Conservation (phyloP, 2,329 filamentous ascomycete genomes). For the Cercospora sojina region DNA sequence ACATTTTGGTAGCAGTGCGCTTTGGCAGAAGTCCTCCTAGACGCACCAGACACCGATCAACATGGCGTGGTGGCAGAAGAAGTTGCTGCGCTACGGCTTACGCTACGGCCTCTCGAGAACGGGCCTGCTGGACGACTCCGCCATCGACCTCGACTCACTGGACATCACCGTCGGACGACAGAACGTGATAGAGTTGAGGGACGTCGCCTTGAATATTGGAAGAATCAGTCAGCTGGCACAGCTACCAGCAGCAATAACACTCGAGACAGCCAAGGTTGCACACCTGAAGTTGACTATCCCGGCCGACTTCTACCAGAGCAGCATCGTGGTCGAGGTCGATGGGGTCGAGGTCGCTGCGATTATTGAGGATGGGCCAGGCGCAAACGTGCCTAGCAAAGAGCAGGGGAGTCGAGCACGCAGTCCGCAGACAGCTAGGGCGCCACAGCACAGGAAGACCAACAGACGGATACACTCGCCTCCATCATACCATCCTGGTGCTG, state of each 20-base stretch:
- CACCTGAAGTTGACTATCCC: slow-evolving; percentile 79
- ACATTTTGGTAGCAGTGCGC: slow-evolving; percentile 18
- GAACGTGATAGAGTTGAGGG: slow-evolving; percentile 79
- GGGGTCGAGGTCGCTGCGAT: slow-evolving; percentile 67
- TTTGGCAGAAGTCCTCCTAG: neutral
- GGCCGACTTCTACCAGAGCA: slow-evolving; percentile 81
- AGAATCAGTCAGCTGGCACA: slow-evolving; percentile 42
- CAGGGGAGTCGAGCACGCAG: slow-evolving; percentile 26
- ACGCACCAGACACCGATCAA: neutral
- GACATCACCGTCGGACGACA: slow-evolving; percentile 80
- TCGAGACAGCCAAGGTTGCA: slow-evolving; percentile 72
- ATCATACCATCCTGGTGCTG: slow-evolving; percentile 26
- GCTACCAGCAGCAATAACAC: slow-evolving; percentile 68
- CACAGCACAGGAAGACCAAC: slow-evolving; percentile 39
- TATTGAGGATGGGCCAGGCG: slow-evolving; percentile 23
- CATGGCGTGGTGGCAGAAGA: slow-evolving; percentile 68
- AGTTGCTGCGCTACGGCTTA: slow-evolving; percentile 58
- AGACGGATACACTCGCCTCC: slow-evolving; percentile 38
- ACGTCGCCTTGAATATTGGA: slow-evolving; percentile 78
- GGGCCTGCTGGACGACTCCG: slow-evolving; percentile 83
- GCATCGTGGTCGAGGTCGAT: slow-evolving; percentile 77
- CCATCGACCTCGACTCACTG: slow-evolving; percentile 79
- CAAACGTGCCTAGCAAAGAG: slow-evolving; percentile 39
- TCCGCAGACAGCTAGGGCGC: slow-evolving; percentile 26
- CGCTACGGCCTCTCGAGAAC: slow-evolving; percentile 80